Base-by-base conservation (phyloP, 306 rosid genomes). In the Trichosanthes truncata region DNA sequence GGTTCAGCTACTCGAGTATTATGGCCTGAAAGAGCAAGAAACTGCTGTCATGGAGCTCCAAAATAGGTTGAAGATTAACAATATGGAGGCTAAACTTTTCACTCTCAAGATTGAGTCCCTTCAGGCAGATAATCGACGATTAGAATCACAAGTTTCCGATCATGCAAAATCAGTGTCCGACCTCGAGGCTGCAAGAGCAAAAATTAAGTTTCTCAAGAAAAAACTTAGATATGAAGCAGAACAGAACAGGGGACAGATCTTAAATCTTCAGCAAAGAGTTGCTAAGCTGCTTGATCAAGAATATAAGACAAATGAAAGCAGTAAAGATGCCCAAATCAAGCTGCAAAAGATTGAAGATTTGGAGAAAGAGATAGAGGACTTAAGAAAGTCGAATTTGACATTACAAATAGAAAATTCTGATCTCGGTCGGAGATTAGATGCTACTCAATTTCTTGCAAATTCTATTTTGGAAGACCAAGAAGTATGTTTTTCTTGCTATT, bases 11-110 rank as follows among this genome's bases (percentile, higher is more conserved):
- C 97, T 91, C 0, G 98, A 93, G 85, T 91, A 89, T 57, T 90
- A 91, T 52, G 99, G 99, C 53, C 87, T 93, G 25, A 90, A 82
- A 84, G 98, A 96, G 87, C 94, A 96, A 86, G 97, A 91, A 84
- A 78, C 89, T 57, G 89, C 89, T 9, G 91, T 90, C 20, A 87
- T 88, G 90, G 99, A 96, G 85, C 96, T 96, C 56, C 93, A 85
- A 81, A 96, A 90, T 41, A 81, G 93, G 75, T 85, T 96, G 86
- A 90, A 88, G 86, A 81, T 96, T 79, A 91, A 88, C 65, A 78
- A 63, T 41, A 89, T 91, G 93, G 98, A 96, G 84, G 86, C 89
- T 35, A 91, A 93, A 84, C 93, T 96, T 84, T 93, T 88, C 74
- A 85, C 76, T 79, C 87, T 96, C 79, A 96, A 91, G 85, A 87